Base-by-base conservation (phyloP, 768 basidiomycete species). In the Suillus sp. region DNA sequence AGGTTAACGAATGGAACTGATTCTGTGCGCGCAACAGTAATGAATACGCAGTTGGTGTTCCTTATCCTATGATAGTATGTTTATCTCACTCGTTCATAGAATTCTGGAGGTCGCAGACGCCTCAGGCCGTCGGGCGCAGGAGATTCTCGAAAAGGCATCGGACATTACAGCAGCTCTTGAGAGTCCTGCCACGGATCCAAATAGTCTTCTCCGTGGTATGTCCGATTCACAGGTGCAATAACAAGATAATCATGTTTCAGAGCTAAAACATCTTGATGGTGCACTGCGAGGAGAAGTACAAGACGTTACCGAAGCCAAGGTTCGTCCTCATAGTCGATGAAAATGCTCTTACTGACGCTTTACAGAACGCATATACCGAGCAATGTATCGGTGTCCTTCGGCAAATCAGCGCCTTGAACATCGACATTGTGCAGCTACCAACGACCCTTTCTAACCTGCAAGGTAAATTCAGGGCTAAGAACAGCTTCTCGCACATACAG, bases 401-500 rank as follows among this genome's bases (percentile, higher is more conserved):
- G 43, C 86, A 84, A 62, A 91, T 97, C 65, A 91, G 93, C 64
- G 71, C 79, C 16, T 80, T 97, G 38, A 97, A 99, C 75, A 88
- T 87, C 64, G 88, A 90, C 62, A 83, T 98, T 43, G 84, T 95
- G 1, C 81, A 87, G 43, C 77, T 97, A 2, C 93, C 94, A 6
- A 76, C 83, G 1, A 78, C 80, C 1, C 77, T 99, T 35, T 79
- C 83, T 0, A 75, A 78, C 2, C 79, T 98, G 1, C 93, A 96
- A 70, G 71, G 83, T 1, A 88, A 86, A 70, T 86, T 96, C 67
- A 82, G 90, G n/a, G 76, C 80, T 62, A 82, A 92, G 79, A 92
- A 87, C 35, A 91, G 90, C 63, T 98, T 98, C 72, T 83, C 90
- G n/a, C 95, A 99, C 75, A 90, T 99, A 16, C 86, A 90, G 57